Percentiles rank a stretch among this genome's conserved stretches.
These are phyloP conservation scores for Mycena citricolor DNA, from an alignment of 1,284 basidiomycete species.

Conservation along the genomic window DNA sequence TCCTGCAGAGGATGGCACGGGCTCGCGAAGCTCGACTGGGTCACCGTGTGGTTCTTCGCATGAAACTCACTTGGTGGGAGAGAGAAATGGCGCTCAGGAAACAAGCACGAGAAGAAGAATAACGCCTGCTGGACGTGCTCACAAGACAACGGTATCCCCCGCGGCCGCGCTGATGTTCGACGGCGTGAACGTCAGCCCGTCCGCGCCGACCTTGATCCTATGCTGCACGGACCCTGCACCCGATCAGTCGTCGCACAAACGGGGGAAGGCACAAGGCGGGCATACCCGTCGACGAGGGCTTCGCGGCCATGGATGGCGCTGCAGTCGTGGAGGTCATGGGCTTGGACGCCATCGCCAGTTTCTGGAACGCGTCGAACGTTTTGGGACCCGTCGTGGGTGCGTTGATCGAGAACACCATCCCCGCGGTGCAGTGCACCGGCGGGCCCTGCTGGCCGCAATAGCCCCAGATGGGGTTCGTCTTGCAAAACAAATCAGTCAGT, in stretches of 20 bases:
- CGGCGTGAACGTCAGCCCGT: slow-evolving; percentile 40
- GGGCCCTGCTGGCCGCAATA: slow-evolving; percentile 38
- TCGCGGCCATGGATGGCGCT: slow-evolving; percentile 18
- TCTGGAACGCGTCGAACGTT: slow-evolving; percentile 47
- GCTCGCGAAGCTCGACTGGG: slow-evolving; percentile 56
- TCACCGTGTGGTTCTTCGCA: slow-evolving; percentile 57
- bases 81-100: neutral
- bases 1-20: slow-evolving; percentile 48
- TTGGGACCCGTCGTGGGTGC: slow-evolving; percentile 40
- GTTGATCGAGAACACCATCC: slow-evolving; percentile 59
- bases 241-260: slow-evolving; percentile 1
- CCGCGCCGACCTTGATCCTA: slow-evolving; percentile 41
- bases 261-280: slow-evolving; percentile 24
- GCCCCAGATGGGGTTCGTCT: slow-evolving; percentile 40
- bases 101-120: neutral
- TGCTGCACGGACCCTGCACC: slow-evolving; percentile 35
- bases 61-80: slow-evolving; percentile 29
- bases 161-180: slow-evolving; percentile 45
- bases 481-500: neutral
- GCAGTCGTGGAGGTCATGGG: slow-evolving; percentile 27
- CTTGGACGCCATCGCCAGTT: slow-evolving; percentile 36
- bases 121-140: no score
- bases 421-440: slow-evolving; percentile 35
- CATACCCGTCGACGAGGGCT: slow-evolving; percentile 32
- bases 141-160: slow-evolving; percentile 30